Evolutionary conservation across 1,284 basidiomycete genomes (phyloP).

Genomic region (Irpex lacteus): DNA sequence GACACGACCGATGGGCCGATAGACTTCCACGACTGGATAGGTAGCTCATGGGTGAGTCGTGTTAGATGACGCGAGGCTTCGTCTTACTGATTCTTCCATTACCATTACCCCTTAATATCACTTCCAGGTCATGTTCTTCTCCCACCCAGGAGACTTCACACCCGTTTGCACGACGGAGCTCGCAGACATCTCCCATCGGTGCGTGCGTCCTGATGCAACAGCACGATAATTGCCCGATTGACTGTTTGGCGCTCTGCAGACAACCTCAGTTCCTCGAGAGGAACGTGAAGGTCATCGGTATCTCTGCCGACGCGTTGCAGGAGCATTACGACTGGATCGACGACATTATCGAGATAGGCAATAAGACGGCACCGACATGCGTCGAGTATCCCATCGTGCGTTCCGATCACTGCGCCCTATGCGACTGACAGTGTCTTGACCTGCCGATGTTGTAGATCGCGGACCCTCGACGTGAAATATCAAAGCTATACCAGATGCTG

Average conservation of each 20-base stretch:
- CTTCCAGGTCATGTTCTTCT: conserved; percentile 78
- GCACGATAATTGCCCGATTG: neutral
- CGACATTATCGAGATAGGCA: conserved; percentile 86
- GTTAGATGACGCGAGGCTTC: neutral
- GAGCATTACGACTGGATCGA: conserved; percentile 89
- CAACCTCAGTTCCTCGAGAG: conserved; percentile 83
- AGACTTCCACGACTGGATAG: conserved; percentile 91
- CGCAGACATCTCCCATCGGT: conserved; percentile 85
- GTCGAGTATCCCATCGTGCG: conserved; percentile 91
- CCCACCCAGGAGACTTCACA: conserved; percentile 87
- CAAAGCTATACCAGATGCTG: conserved; percentile 93
- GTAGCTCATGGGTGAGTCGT: conserved; percentile 75
- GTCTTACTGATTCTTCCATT: neutral
- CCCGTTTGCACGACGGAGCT: conserved; percentile 96
- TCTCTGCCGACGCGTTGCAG: conserved; percentile 90
- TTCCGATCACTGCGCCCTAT: conserved; percentile 8
- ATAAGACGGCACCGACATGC: conserved; percentile 62
- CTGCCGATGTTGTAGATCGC: conserved; percentile 63
- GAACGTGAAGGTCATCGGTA: conserved; percentile 90
- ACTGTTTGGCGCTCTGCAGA: conserved; percentile 28
- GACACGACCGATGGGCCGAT: conserved; percentile 76
- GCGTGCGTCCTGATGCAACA: neutral
- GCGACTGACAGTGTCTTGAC: no score
- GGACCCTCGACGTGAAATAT: conserved; percentile 84
- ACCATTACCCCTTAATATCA: neutral